Evolutionary conservation across 306 rosid species (phyloP), one percentile per base, ranked within the genome.

Genomic region (Alnus glutinosa): DNA sequence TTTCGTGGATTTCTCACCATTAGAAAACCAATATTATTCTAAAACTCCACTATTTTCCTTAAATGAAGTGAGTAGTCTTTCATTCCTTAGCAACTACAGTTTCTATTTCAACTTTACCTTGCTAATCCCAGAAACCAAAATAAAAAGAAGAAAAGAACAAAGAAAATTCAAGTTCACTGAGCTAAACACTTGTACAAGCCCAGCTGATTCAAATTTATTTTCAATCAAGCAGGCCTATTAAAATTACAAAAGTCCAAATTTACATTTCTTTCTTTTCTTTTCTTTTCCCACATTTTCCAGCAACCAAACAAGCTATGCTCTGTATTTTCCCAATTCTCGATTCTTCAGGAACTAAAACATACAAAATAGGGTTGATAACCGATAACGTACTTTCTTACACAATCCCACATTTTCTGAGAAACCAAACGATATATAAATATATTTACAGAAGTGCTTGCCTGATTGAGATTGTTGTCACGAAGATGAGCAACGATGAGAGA

Each of bases 401-500:
- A 19, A 23, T 28, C 5, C 66, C 37, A 8, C 4, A 23, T 9
- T 58, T 58, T 58, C 66, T 23, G n/a, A 55, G 12, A 58, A 58
- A 9, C 66, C 66, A n/a, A 55, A 55, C 30, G n/a, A 55, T 55
- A 8, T n/a, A 58, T 6, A 8, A 23, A 55, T 5, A 55, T 2
- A 8, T 58, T 4, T 23, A 23, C 7, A 58, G 1, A 42, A 67
- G 32, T 16, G 42, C 79, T 80, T 83, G 77, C 96, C 94, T 94
- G 98, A 75, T 83, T 85, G 78, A 92, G 90, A 86, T 89, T 92
- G 79, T 85, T 86, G 79, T 88, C 91, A 9, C 94, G 92, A 85
- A 94, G 98, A 85, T 92, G 94, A 77, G 94, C 90, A 28, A 94
- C 97, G 59, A 94, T 90, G 64, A 94, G 97, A 72, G 97, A 86